Evolutionary conservation across 2,329 filamentous ascomycete species (phyloP).

Genomic region (Curvularia verruculosa): DNA sequence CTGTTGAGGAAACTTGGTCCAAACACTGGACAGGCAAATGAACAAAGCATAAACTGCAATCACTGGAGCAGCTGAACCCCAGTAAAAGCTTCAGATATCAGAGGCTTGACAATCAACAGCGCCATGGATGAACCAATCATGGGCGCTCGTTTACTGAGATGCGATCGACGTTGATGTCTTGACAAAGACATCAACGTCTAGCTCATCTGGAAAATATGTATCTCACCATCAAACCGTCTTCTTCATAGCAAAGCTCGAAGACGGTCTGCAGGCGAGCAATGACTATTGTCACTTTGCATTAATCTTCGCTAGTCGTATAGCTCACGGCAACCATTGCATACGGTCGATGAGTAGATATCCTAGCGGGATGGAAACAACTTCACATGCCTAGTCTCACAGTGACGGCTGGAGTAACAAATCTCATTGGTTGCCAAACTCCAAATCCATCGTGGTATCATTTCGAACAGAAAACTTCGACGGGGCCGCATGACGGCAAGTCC

Average conservation of each 20-base stretch:
- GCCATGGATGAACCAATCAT: background rate
- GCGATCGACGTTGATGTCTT: background rate
- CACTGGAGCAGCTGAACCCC: background rate
- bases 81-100: background rate
- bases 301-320: conserved; percentile 93
- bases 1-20: background rate
- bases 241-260: conserved; percentile 67
- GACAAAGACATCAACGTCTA: background rate
- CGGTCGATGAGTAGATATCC: conserved; percentile 87
- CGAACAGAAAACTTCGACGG: conserved; percentile 41
- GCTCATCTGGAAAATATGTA: conserved; percentile 6
- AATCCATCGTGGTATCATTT: conserved; percentile 39
- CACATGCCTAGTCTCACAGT: conserved; percentile 27
- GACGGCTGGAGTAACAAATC: conserved; percentile 36
- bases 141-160: background rate
- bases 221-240: conserved; percentile 85
- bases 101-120: background rate
- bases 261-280: conserved; percentile 82
- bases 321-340: conserved; percentile 72
- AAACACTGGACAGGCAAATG: background rate
- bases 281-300: conserved; percentile 62
- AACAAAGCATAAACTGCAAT: background rate
- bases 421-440: conserved; percentile 32
- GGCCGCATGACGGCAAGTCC: conserved; percentile 44
- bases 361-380: conserved; percentile 61